A percentile compares a stretch with the other conserved stretches of the same genome.
These are phyloP conservation scores for Microthyrium microscopicum DNA, from an alignment of 2,329 filamentous ascomycete genomes.

Conservation along the genomic window DNA sequence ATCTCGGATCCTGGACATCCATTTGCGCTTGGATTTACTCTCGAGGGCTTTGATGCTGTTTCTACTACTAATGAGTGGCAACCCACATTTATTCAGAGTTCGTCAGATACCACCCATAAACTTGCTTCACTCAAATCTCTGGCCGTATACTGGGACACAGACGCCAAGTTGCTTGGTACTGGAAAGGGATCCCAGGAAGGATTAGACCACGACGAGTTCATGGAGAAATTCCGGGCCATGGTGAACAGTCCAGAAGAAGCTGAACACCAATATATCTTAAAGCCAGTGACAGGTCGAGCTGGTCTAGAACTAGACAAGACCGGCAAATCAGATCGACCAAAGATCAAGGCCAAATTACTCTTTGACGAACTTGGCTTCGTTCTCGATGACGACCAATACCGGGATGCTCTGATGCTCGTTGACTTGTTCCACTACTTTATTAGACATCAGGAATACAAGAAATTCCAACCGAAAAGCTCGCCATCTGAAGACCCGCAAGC, in stretches of 20 bases:
- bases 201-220: conserved; percentile 58
- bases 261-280: conserved; percentile 82
- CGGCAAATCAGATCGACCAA: conserved; percentile 59
- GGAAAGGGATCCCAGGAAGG: conserved; percentile 56
- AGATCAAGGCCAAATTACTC: conserved; percentile 75
- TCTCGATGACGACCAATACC: conserved; percentile 94
- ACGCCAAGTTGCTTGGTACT: conserved; percentile 66
- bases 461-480: conserved; percentile 66
- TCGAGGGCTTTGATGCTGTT: conserved; percentile 92
- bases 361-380: conserved; percentile 97
- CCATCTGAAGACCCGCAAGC: conserved; percentile 83
- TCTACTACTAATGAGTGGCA: conserved; percentile 93
- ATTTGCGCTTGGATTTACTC: conserved; percentile 78
- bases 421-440: conserved; percentile 98
- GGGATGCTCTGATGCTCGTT: conserved; percentile 93
- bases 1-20: conserved; percentile 90
- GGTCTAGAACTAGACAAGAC: conserved; percentile 93
- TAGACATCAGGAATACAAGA: conserved; percentile 93
- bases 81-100: conserved; percentile 87
- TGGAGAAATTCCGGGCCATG: conserved; percentile 59
- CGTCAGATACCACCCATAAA: conserved; percentile 73
- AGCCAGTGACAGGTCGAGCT: conserved; percentile 86
- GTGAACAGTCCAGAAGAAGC: conserved; percentile 57
- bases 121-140: conserved; percentile 77
- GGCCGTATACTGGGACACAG: conserved; percentile 96